A percentile compares a stretch with the other conserved stretches of the same genome.
Conservation (phyloP, 441 rosid genomes). For the Aquilaria agallochum region DNA sequence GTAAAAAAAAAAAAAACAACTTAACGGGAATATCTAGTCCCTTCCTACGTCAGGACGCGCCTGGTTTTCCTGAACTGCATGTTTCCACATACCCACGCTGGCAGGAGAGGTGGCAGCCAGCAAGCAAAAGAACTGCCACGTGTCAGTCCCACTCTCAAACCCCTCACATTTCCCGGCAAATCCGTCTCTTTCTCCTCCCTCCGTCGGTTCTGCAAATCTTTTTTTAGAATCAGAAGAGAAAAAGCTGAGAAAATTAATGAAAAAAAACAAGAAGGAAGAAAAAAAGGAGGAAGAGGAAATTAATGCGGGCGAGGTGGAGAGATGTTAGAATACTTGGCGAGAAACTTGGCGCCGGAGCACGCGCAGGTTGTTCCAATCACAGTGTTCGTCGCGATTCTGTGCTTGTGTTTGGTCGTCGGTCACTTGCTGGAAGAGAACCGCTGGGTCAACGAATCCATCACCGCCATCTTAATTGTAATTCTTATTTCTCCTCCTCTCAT, state of each 20-base stretch:
- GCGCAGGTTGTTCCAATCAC: conserved; percentile 63
- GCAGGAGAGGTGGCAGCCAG: conserved; percentile 1
- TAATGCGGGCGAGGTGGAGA: conserved; percentile 3
- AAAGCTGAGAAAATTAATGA: too few relatives aligned
- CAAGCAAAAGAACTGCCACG: conserved; percentile 13
- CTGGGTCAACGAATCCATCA: conserved; percentile 74
- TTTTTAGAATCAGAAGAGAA: too few relatives aligned
- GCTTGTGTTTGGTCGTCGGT: conserved; percentile 54
- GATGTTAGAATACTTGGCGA: conserved; percentile 16
- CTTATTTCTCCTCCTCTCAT: too few relatives aligned
- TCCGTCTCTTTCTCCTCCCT: conserved; percentile 2
- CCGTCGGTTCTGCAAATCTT: neutral
- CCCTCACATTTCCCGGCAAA: conserved; percentile 25
- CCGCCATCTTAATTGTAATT: conserved; percentile 57
- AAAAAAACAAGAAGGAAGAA: neutral
- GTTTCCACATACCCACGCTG: neutral
- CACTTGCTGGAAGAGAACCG: conserved; percentile 65
- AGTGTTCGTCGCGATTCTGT: conserved; percentile 56
- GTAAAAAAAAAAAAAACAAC: too few relatives aligned
- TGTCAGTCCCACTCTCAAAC: conserved; percentile 16
- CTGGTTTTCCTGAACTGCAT: neutral
- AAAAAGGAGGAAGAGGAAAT: neutral
- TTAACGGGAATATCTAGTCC: too few relatives aligned
- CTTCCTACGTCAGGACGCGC: too few relatives aligned
- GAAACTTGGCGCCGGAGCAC: conserved; percentile 34